phyloP scores from a whole-genome alignment of 2,329 filamentous ascomycete genomes.

The Claviceps fusiformis region DNA sequence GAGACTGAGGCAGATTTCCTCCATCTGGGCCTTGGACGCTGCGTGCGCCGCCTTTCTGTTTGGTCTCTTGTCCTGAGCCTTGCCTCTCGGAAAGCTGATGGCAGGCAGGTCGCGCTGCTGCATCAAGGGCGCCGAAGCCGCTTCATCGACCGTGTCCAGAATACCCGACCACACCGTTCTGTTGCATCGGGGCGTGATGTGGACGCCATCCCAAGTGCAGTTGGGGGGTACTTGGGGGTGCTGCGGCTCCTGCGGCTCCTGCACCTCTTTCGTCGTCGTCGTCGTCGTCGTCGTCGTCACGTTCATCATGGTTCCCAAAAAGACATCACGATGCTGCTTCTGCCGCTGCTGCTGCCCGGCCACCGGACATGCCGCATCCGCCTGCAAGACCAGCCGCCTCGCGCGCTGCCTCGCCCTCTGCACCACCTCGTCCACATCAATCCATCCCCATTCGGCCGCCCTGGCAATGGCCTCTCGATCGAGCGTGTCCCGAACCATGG shows the following conservation, averaged over 20 bases:
- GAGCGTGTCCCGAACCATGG: conserved; percentile 11
- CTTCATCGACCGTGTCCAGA: background rate
- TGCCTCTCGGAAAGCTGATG: too few relatives aligned
- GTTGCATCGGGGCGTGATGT: conserved; percentile 2
- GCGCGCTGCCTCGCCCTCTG: background rate
- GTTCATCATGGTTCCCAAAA: background rate
- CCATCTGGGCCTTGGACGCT: background rate
- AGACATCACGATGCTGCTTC: background rate
- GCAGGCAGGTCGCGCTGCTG: background rate
- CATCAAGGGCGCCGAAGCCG: background rate
- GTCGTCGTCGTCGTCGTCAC: background rate
- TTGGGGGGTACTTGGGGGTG: too few relatives aligned
- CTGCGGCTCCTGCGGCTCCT: background rate
- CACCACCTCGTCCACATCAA: conserved; percentile 5
- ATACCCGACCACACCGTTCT: conserved; percentile 2
- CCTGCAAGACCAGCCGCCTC: background rate
- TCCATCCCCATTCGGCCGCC: conserved; percentile 6
- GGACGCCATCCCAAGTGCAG: background rate
- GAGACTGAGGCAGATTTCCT: background rate
- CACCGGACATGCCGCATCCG: background rate
- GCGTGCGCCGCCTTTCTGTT: background rate
- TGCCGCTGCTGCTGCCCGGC: too few relatives aligned
- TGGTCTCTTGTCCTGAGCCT: background rate
- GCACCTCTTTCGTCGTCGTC: background rate
- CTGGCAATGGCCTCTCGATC: conserved; percentile 8